Percentiles rank a stretch among this genome's conserved stretches.
These are phyloP conservation scores for Fomitopsis betulina DNA, from an alignment of 1,284 basidiomycete species.

Conservation along the genomic window DNA sequence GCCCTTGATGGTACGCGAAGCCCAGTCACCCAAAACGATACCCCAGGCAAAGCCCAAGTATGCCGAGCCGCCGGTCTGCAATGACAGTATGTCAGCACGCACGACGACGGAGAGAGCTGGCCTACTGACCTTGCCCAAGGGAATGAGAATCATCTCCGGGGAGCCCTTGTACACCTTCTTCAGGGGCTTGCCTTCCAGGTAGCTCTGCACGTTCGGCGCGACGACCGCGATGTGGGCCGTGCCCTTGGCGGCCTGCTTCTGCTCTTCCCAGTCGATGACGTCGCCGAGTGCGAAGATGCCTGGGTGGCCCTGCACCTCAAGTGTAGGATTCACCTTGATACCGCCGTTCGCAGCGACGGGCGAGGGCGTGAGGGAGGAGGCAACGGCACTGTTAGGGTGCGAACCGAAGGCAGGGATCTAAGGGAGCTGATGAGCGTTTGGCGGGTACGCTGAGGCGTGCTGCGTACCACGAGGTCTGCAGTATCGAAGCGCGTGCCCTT, in stretches of 20 bases:
- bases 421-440: background rate
- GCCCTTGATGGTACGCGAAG: slow-evolving; percentile 21
- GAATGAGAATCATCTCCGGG: slow-evolving; percentile 49
- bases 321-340: slow-evolving; percentile 46
- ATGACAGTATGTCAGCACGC: background rate
- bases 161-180: slow-evolving; percentile 46
- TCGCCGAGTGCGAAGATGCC: slow-evolving; percentile 59
- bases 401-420: slow-evolving; percentile 47
- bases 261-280: slow-evolving; percentile 52
- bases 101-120: background rate
- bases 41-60: slow-evolving; percentile 49
- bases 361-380: slow-evolving; percentile 38
- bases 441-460: background rate
- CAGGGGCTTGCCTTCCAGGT: slow-evolving; percentile 31
- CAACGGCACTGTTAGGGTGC: slow-evolving; percentile 46
- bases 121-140: slow-evolving; percentile 51
- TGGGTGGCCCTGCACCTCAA: slow-evolving; percentile 43
- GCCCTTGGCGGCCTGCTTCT: slow-evolving; percentile 52
- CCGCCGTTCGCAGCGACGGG: slow-evolving; percentile 36
- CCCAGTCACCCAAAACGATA: slow-evolving; percentile 24
- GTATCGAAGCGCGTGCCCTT: slow-evolving; percentile 43
- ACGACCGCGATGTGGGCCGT: slow-evolving; percentile 39
- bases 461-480: slow-evolving; percentile 42
- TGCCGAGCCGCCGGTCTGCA: slow-evolving; percentile 40
- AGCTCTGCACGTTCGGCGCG: slow-evolving; percentile 42